These are phyloP conservation scores for Didymella segeticola DNA, from an alignment of 2,329 filamentous ascomycete species.

Conservation along the genomic window DNA sequence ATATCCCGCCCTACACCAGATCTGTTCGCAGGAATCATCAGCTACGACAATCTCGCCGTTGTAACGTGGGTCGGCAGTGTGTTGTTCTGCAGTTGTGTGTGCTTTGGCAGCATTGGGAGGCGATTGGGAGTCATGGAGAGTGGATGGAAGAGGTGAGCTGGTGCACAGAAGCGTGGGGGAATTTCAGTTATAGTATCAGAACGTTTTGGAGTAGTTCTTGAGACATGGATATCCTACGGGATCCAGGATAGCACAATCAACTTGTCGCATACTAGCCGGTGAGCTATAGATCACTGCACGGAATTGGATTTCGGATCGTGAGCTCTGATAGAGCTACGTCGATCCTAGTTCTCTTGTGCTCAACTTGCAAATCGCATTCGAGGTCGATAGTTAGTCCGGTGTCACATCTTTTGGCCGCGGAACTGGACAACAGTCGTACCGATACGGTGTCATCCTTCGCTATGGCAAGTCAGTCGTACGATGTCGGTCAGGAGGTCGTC, in stretches of 20 bases:
- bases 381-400: too few relatives aligned
- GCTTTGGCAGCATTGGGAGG: constrained; percentile 94
- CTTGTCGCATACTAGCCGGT: neutral
- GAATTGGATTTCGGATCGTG: too few relatives aligned
- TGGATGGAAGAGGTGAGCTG: constrained; percentile 20
- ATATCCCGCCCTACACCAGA: constrained; percentile 14
- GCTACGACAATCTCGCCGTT: constrained; percentile 70
- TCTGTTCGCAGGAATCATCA: constrained; percentile 62
- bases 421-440: too few relatives aligned
- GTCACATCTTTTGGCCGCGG: too few relatives aligned
- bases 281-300: neutral
- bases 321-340: too few relatives aligned
- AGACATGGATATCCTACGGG: constrained; percentile 1
- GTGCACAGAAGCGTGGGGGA: neutral
- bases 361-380: too few relatives aligned
- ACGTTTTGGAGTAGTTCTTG: neutral
- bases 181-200: neutral
- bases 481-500: too few relatives aligned
- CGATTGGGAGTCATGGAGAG: constrained; percentile 63
- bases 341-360: neutral
- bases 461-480: too few relatives aligned
- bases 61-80: constrained; percentile 92
- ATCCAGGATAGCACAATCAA: neutral
- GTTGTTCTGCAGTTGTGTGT: constrained; percentile 91
- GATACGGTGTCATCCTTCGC: too few relatives aligned